Evolutionary conservation across 768 basidiomycete genomes (phyloP), one percentile per base, ranked within the genome.

Genomic region (Strobilomyces dryophilus): DNA sequence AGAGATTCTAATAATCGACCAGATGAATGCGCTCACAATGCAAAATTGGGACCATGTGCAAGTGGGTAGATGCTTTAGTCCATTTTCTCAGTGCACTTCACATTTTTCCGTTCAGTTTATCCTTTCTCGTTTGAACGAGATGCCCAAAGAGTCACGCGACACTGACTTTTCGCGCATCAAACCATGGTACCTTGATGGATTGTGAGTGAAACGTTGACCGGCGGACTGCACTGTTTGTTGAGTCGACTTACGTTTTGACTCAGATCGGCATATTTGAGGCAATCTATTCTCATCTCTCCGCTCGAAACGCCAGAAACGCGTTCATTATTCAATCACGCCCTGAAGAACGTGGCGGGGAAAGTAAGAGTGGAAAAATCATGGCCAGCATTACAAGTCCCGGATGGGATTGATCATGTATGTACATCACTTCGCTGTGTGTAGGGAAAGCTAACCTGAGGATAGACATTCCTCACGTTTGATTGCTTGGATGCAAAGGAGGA

Each of bases 21-120:
- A 97, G 63, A 76, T 92, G 76, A 93, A 98, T 68, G 87, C 87
- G 4, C 79, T 98, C 61, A 80, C 83, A 4, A 98, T 98, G 97
- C 97, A 98, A 73, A 99, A 99, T 62, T 99, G 97, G 97, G 94
- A 98, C 36, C 97, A 98, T 64, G 79, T 95, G 18, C 91, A 97
- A 78, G 95, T 92, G 65, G 34, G 76, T 63, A 17, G 14, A 5
- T 4, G 8, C 27, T 47, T 47, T 50, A 8, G 7, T 37, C 5
- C 31, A 17, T 20, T 17, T 44, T 45, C 24, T 11, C 8, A 9
- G 15, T 35, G 9, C 20, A 3, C n/a, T 45, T 58, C 17, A 66
- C 14, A 26, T 27, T 36, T n/a, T 14, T 2, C 35, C 5, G 6
- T 54, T 26, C 49, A 97, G 94, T 93, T 89, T 65, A 81, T 97